A percentile compares a stretch with the other conserved stretches of the same genome.
phyloP scores from a whole-genome alignment of 1,284 basidiomycete genomes.

The Vanrija sp. region DNA sequence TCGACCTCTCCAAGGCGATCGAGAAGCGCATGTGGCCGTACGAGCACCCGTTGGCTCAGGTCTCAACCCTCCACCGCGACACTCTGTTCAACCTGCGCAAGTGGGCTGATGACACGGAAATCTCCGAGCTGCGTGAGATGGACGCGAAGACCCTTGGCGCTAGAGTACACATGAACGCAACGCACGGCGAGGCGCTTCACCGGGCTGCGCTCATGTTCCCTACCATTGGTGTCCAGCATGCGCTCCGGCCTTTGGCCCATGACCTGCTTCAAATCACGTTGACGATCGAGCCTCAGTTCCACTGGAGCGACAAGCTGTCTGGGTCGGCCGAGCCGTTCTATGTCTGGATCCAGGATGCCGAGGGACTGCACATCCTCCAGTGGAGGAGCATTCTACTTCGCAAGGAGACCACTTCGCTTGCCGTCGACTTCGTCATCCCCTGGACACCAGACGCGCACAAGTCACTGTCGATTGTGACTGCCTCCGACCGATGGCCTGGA shows the following conservation, averaged over 20 bases:
- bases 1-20: conserved; percentile 89
- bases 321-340: conserved; percentile 83
- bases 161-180: conserved; percentile 80
- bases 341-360: conserved; percentile 90
- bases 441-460: conserved; percentile 59
- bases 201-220: conserved; percentile 85
- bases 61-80: conserved; percentile 66
- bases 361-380: conserved; percentile 77
- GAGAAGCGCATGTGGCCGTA: conserved; percentile 94
- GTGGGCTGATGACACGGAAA: conserved; percentile 79
- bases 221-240: conserved; percentile 62
- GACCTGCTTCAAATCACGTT: conserved; percentile 79
- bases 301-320: conserved; percentile 78
- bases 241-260: conserved; percentile 73
- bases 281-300: conserved; percentile 64
- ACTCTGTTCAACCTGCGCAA: conserved; percentile 73
- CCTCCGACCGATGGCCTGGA: conserved; percentile 92
- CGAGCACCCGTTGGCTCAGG: conserved; percentile 85
- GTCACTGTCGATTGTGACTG: conserved; percentile 75
- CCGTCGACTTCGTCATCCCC: conserved; percentile 77
- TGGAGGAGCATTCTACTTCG: conserved; percentile 69
- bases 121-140: conserved; percentile 71
- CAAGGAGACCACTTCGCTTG: conserved; percentile 58
- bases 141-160: conserved; percentile 72
- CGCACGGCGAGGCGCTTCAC: conserved; percentile 73